phyloP scores from a whole-genome alignment of 305 asterid genomes.

The Solanum aculeatissimum region DNA sequence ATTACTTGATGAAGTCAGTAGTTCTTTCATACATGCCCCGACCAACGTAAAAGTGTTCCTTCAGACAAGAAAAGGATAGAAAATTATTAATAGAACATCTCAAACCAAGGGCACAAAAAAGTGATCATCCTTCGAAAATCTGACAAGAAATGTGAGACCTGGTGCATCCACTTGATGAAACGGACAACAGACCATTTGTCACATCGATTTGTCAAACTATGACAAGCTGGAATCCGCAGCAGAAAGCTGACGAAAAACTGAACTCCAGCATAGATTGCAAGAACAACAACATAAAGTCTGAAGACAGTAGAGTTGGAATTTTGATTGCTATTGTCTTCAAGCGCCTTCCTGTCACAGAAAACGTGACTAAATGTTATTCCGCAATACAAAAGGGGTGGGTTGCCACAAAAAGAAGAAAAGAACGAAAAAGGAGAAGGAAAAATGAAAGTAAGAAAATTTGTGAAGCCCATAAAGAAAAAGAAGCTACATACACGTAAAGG shows the following conservation, averaged over 20 bases:
- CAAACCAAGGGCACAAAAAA: slow-evolving; percentile 2
- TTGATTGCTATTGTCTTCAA: slow-evolving; percentile 31
- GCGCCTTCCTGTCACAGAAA: slow-evolving; percentile 53
- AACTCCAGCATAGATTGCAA: slow-evolving; percentile 61
- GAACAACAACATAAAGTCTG: slow-evolving; percentile 50
- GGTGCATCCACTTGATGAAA: slow-evolving; percentile 96
- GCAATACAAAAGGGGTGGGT: neutral
- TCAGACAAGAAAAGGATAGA: neutral
- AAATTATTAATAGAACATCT: neutral
- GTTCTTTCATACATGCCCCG: slow-evolving; percentile 96
- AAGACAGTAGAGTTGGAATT: slow-evolving; percentile 34
- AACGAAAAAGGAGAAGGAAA: neutral
- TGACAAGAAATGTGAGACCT: slow-evolving; percentile 38
- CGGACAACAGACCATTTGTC: slow-evolving; percentile 59
- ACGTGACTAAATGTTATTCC: neutral
- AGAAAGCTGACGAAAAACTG: slow-evolving; percentile 57
- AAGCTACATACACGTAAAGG: slow-evolving; percentile 73
- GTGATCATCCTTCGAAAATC: neutral
- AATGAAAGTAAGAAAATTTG: neutral
- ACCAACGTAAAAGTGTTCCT: slow-evolving; percentile 97
- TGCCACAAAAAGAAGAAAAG: neutral
- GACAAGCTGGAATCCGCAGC: slow-evolving; percentile 83
- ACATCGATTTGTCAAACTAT: slow-evolving; percentile 55
- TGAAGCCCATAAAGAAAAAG: neutral
- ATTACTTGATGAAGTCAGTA: slow-evolving; percentile 81